A percentile compares a stretch with the other conserved stretches of the same genome.
These are phyloP conservation scores for Vicia villosa DNA, from an alignment of 306 rosid genomes.

Conservation along the genomic window DNA sequence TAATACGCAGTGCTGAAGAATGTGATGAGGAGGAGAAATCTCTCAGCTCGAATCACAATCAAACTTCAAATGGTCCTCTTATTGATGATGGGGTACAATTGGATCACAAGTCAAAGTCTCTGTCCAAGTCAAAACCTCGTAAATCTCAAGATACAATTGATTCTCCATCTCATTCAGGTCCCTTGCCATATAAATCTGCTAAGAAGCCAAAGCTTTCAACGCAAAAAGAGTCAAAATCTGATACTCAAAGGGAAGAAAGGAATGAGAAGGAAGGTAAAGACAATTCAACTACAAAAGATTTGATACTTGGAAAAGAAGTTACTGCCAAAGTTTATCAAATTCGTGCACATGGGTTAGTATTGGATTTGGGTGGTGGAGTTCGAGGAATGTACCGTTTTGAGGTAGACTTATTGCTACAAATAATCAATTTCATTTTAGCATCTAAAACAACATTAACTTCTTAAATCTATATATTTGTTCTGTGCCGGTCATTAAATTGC, in stretches of 20 bases:
- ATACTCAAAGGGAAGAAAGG: constrained; percentile 24
- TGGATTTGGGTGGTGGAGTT: constrained; percentile 85
- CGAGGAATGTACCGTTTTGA: constrained; percentile 85
- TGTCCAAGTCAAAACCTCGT: constrained; percentile 32
- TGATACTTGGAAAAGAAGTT: constrained; percentile 72
- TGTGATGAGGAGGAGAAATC: constrained; percentile 85
- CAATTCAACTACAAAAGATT: constrained; percentile 38
- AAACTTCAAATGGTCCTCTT: constrained; percentile 40
- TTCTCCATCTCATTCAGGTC: constrained; percentile 40
- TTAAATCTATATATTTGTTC: neutral
- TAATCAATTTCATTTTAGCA: neutral
- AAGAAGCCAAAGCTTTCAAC: constrained; percentile 43
- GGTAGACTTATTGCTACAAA: constrained; percentile 45
- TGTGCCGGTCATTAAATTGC: neutral
- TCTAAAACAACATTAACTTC: neutral
- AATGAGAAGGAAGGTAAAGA: constrained; percentile 42
- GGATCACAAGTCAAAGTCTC: constrained; percentile 38
- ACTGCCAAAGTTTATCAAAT: constrained; percentile 76
- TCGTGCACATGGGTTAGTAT: constrained; percentile 80
- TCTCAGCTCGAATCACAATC: constrained; percentile 42
- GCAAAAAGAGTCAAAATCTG: constrained; percentile 41
- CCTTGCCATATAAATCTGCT: constrained; percentile 36
- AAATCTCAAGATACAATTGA: constrained; percentile 35
- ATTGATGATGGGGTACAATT: constrained; percentile 37
- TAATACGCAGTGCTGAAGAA: constrained; percentile 83